Base-by-base conservation (phyloP, 257 asterid genomes). In the Leptodermis oblonga region DNA sequence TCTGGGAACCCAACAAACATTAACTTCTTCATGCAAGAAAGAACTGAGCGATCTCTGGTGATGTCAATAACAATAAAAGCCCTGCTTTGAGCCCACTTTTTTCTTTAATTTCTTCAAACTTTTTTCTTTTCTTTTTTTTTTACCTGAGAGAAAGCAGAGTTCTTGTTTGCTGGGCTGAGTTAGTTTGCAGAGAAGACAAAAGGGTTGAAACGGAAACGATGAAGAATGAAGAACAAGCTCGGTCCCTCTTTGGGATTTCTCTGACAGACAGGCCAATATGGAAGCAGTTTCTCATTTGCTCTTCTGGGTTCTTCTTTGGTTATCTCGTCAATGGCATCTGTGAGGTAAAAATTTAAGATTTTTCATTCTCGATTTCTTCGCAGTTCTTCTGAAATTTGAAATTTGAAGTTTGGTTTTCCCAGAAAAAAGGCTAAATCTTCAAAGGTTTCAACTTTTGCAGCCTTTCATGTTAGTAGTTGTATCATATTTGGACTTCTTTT, bases 221-320 rank as follows among this genome's bases (percentile, higher is more conserved):
- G 98, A 92, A 82, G 89, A 86, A 76, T 59, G 96, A 79, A 71
- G 97, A 84, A 73, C 89, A 86, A 70, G 71, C 80, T 73, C 93
- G 97, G 70, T 82, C 88, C 54, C 81, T 92, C 34, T 88, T 92
- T 67, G 98, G 98, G 64, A 85, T 92, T 55, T 88, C 92, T 39
- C 75, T 92, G 0, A 78, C 86, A 3, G 89, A 82, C 12, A 73
- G 83, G 76, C 93, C 98, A 67, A 84, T 73, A 64, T 92, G 97
- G 97, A 95, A 92, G 70, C 98, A 90, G 79, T 92, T 92, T 53
- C 72, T 90, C 45, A 80, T 92, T 55, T 92, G 98, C 62, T 88
- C 95, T 46, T 80, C 96, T 61, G 98, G 98, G 45, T 93, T 93
- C 76, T 90, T 90, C 90, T 90, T 93, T 61, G 97, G 97, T 6